phyloP scores from a whole-genome alignment of 2,329 filamentous ascomycete genomes.

The Gliomastix tumulicola region DNA sequence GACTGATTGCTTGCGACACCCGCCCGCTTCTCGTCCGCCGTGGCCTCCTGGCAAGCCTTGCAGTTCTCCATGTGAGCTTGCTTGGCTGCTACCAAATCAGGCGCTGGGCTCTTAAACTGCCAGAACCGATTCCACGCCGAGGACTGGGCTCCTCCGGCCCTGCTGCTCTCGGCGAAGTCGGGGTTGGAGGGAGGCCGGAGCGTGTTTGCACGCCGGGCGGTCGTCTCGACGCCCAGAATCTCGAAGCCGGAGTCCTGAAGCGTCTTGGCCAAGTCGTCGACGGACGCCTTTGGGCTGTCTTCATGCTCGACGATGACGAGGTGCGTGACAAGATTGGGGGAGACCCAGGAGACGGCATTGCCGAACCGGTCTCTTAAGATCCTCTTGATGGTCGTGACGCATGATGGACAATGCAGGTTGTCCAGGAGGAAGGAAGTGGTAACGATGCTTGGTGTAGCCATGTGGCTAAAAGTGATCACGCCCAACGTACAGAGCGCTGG shows the following conservation, averaged over 20 bases:
- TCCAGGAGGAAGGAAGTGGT: slow-evolving; percentile 60
- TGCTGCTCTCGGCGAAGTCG: neutral
- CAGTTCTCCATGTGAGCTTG: slow-evolving; percentile 29
- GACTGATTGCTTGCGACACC: no score
- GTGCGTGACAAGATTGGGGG: slow-evolving; percentile 65
- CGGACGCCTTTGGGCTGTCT: slow-evolving; percentile 26
- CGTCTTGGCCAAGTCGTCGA: slow-evolving; percentile 34
- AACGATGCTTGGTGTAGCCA: no score
- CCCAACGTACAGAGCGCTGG: no score
- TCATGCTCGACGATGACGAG: slow-evolving; percentile 56
- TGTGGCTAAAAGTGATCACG: no score
- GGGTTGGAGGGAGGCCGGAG: no score
- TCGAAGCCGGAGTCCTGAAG: slow-evolving; percentile 55
- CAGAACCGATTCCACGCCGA: no score
- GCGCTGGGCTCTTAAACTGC: neutral
- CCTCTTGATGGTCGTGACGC: slow-evolving; percentile 58
- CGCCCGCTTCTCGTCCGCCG: no score
- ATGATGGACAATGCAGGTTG: slow-evolving; percentile 75
- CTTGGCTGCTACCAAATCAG: slow-evolving; percentile 5
- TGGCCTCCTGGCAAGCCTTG: slow-evolving; percentile 27
- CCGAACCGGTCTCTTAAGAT: slow-evolving; percentile 41
- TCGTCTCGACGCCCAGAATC: slow-evolving; percentile 39
- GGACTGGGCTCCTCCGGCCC: no score
- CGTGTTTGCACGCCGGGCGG: slow-evolving; percentile 19
- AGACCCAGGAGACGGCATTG: slow-evolving; percentile 48